Evolutionary conservation across 441 rosid genomes (phyloP), one percentile per base, ranked within the genome.

Genomic region (Erodium trifolium): DNA sequence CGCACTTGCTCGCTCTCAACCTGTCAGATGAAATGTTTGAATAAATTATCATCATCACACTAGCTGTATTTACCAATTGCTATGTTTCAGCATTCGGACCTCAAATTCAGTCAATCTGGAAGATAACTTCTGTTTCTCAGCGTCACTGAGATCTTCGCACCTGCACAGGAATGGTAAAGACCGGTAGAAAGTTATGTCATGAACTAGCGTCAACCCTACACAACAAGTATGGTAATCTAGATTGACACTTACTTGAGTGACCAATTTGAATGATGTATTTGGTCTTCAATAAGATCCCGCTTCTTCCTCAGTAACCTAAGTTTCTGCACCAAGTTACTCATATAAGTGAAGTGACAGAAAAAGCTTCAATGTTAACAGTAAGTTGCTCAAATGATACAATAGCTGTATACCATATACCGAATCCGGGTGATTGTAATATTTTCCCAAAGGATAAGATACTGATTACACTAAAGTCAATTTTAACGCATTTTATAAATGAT

Each of bases 221-320:
- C 47, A 63, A 7, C 27, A 68, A 16, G 63, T 17, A 29, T 55
- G 73, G 27, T 23, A 2, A 23, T 23, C 27, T 23, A 23, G 27
- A 23, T 23, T 23, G 27, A 23, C 27, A 23, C 89, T 81, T 82
- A 88, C 98, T 79, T 87, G 64, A 87, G 86, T 70, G 93, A 92
- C 98, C 96, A 90, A 65, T 80, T 87, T 66, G 89, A 71, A 79
- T 88, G 96, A 80, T 92, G 94, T 67, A 94, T 81, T 77, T 79
- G 77, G 74, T 92, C 98, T 84, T 94, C 99, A 74, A 94, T 85
- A 13, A 76, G 79, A 82, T 94, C 99, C 37, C 98, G 90, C 65
- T 88, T 82, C 72, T 82, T 82, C 80, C 99, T 90, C 86, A 84
- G 77, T 79, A 82, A 67, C 70, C 88, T 79, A 73, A 90, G 97